phyloP scores from a whole-genome alignment of 2,329 filamentous ascomycete genomes.

The Colletotrichum sp. region DNA sequence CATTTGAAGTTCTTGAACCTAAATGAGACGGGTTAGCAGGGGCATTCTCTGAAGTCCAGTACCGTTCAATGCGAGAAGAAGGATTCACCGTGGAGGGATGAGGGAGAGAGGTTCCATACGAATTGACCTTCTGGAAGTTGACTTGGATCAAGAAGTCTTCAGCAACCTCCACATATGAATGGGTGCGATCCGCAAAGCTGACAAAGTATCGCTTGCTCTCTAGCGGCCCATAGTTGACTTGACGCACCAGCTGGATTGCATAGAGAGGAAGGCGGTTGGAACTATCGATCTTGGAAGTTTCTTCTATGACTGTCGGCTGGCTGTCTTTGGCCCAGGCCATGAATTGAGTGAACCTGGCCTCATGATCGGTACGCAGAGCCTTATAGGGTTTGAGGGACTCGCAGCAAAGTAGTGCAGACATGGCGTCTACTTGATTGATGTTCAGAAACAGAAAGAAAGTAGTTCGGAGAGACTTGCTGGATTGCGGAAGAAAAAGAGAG shows the following conservation, averaged over 20 bases:
- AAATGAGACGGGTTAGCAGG: background rate
- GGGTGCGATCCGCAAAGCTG: background rate
- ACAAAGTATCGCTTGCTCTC: slow-evolving; percentile 50
- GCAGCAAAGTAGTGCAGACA: slow-evolving; percentile 31
- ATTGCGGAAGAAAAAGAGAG: background rate
- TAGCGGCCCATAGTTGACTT: slow-evolving; percentile 49
- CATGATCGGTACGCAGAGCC: slow-evolving; percentile 26
- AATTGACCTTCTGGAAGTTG: slow-evolving; percentile 50
- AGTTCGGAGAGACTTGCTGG: background rate
- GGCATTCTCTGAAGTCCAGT: background rate
- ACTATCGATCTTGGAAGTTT: slow-evolving; percentile 1
- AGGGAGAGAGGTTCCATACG: slow-evolving; percentile 31
- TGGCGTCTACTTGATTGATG: background rate
- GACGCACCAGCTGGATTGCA: slow-evolving; percentile 46
- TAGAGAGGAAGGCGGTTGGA: slow-evolving; percentile 19
- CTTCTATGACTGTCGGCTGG: background rate
- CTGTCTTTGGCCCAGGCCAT: slow-evolving; percentile 36
- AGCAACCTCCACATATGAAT: slow-evolving; percentile 35
- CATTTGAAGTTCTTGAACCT: slow-evolving; percentile 56
- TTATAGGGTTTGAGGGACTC: slow-evolving; percentile 25
- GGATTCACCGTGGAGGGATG: background rate
- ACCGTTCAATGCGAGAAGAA: background rate
- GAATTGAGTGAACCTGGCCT: slow-evolving; percentile 29
- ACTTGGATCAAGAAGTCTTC: slow-evolving; percentile 43
- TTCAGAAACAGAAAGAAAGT: background rate